Evolutionary conservation across 2,329 filamentous ascomycete genomes (phyloP).

Genomic region (Aspergillus eucalypticola): DNA sequence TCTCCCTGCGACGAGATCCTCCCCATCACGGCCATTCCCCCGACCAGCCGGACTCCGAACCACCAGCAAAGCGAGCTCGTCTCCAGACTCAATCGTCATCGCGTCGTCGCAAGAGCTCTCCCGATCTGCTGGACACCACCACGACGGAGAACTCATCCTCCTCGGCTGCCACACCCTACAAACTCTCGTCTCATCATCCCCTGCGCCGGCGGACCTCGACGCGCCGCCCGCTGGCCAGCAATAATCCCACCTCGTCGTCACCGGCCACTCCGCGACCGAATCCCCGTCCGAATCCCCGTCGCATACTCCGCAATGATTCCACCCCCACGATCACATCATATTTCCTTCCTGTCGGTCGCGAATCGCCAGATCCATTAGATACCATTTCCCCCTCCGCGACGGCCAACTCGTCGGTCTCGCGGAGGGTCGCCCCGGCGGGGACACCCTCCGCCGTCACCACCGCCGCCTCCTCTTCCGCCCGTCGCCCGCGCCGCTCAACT

Average conservation of each 20-base stretch:
- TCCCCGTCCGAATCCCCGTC: constrained; percentile 13
- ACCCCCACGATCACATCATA: constrained; percentile 20
- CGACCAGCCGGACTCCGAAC: constrained; percentile 17
- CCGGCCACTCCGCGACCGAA: constrained; percentile 1
- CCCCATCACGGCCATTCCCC: constrained; percentile 19
- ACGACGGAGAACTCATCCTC: constrained; percentile 13
- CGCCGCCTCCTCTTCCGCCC: constrained; percentile 17
- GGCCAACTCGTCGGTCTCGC: neutral
- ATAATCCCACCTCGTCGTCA: neutral
- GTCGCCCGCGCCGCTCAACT: constrained; percentile 5
- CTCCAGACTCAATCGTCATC: constrained; percentile 18
- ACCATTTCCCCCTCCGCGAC: constrained; percentile 24
- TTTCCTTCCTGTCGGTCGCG: constrained; percentile 24
- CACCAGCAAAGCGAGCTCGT: constrained; percentile 31
- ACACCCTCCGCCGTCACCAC: constrained; percentile 11
- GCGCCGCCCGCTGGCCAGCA: constrained; percentile 8
- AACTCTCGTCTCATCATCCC: constrained; percentile 1
- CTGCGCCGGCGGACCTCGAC: constrained; percentile 5
- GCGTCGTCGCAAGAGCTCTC: constrained; percentile 34
- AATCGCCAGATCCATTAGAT: constrained; percentile 32
- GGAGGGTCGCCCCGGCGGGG: constrained; percentile 7
- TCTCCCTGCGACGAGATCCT: constrained; percentile 34
- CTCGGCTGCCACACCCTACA: constrained; percentile 18
- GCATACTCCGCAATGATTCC: constrained; percentile 20
- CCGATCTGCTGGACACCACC: constrained; percentile 35